phyloP scores from a whole-genome alignment of 139 green algal species.

The Chlorella sp. region DNA sequence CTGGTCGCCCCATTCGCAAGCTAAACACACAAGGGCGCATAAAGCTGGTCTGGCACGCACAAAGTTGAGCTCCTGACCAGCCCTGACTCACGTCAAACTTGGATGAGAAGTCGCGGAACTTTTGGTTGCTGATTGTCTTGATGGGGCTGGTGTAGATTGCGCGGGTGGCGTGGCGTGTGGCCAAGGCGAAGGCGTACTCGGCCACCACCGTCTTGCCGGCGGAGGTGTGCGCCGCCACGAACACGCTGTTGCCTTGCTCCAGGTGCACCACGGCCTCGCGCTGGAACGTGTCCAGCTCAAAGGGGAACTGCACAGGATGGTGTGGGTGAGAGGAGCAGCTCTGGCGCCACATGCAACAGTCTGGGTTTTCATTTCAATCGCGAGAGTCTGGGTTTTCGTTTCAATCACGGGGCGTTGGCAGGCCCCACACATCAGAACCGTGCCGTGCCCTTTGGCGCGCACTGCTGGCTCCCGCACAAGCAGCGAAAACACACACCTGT shows the following conservation, averaged over 20 bases:
- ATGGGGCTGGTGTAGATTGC: slow-evolving; percentile 93
- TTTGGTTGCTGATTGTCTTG: slow-evolving; percentile 99
- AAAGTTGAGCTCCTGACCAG: no score
- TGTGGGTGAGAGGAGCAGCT: slow-evolving; percentile 42
- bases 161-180: slow-evolving; percentile 66
- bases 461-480: no score
- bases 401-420: no score
- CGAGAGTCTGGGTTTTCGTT: not conserved
- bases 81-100: slow-evolving; percentile 69
- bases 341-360: not conserved
- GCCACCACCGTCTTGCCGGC: slow-evolving; percentile 97
- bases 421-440: no score
- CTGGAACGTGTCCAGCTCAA: slow-evolving; percentile 93
- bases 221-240: slow-evolving; percentile 88
- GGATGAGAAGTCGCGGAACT: slow-evolving; percentile 90
- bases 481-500: not conserved
- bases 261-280: slow-evolving; percentile 61
- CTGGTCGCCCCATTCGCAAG: no score
- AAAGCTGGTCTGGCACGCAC: no score
- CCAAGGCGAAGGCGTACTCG: slow-evolving; percentile 96
- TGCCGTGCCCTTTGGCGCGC: no score
- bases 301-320: slow-evolving; percentile 75
- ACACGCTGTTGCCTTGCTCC: slow-evolving; percentile 43
- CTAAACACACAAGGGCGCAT: no score
- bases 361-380: slow-evolving; percentile 3